These are phyloP conservation scores for Extremus antarcticus DNA, from an alignment of 495 filamentous ascomycete species.

Conservation along the genomic window DNA sequence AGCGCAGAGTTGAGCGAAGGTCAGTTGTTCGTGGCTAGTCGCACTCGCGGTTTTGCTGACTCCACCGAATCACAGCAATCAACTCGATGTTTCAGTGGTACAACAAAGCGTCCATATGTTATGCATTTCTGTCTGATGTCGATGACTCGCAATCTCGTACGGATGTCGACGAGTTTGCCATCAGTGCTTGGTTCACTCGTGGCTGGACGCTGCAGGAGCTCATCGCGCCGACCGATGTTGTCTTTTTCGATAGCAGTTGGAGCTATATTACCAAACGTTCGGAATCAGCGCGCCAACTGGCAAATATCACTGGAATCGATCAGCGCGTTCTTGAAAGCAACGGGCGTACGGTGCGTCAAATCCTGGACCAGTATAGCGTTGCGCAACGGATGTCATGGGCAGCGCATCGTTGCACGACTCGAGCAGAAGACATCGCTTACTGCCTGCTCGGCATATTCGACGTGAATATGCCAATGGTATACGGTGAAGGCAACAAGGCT, in stretches of 20 bases:
- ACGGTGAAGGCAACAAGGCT: constrained; percentile 10
- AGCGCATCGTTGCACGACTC: neutral
- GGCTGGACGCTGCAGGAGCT: constrained; percentile 17
- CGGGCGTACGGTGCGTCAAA: neutral
- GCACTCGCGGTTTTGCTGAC: too few species aligned
- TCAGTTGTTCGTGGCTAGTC: too few species aligned
- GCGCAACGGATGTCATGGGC: constrained; percentile 5
- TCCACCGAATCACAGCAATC: too few species aligned
- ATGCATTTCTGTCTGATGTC: too few species aligned
- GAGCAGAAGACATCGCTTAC: constrained; percentile 14
- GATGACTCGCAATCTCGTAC: too few species aligned
- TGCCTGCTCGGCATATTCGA: constrained; percentile 13
- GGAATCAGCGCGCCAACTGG: too few species aligned
- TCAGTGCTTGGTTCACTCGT: too few species aligned
- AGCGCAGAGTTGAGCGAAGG: too few species aligned
- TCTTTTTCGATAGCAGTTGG: constrained; percentile 3
- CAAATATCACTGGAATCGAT: neutral
- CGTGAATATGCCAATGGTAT: constrained; percentile 12
- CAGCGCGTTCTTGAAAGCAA: neutral
- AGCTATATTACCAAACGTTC: neutral
- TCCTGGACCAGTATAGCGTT: neutral
- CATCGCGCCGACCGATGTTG: constrained; percentile 1
- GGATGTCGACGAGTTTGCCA: too few species aligned
- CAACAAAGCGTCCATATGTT: too few species aligned
- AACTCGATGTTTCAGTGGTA: too few species aligned